Percentiles rank a stretch among this genome's conserved stretches.
Evolutionary conservation across 73 alveolate species (phyloP).

Genomic region (Tetrahymena borealis): DNA sequence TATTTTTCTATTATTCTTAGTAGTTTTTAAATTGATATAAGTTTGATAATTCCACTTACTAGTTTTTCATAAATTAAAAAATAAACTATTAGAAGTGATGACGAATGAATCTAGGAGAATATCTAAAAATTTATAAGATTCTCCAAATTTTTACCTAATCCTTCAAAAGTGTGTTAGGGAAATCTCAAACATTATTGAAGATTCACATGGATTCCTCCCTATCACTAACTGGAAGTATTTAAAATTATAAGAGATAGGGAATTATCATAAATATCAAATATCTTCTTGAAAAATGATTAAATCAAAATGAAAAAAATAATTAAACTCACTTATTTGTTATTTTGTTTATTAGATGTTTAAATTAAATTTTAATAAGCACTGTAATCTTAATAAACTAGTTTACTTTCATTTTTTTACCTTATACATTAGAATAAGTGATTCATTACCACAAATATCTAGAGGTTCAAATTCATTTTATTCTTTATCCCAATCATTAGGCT

Average conservation of each 20-base stretch:
- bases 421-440: background rate
- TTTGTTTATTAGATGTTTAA: slow-evolving; percentile 1
- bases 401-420: background rate
- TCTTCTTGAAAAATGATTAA: too few species aligned
- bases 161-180: too few species aligned
- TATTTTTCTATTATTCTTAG: slow-evolving; percentile 17
- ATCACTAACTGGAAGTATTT: too few species aligned
- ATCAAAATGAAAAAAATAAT: too few species aligned
- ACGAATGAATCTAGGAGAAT: background rate
- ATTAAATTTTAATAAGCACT: background rate
- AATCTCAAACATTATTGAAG: too few species aligned
- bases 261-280: too few species aligned
- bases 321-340: too few species aligned
- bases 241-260: too few species aligned
- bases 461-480: background rate
- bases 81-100: background rate
- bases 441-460: background rate
- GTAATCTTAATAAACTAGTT: too few species aligned
- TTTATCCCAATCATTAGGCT: background rate
- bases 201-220: too few species aligned
- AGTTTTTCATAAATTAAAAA: slow-evolving; percentile 1
- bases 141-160: too few species aligned
- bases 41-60: slow-evolving; percentile 23
- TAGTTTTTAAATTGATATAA: background rate
- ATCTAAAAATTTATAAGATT: too few species aligned